phyloP scores from a whole-genome alignment of 768 basidiomycete genomes.

The Tylopilus rubrobrunneus region DNA sequence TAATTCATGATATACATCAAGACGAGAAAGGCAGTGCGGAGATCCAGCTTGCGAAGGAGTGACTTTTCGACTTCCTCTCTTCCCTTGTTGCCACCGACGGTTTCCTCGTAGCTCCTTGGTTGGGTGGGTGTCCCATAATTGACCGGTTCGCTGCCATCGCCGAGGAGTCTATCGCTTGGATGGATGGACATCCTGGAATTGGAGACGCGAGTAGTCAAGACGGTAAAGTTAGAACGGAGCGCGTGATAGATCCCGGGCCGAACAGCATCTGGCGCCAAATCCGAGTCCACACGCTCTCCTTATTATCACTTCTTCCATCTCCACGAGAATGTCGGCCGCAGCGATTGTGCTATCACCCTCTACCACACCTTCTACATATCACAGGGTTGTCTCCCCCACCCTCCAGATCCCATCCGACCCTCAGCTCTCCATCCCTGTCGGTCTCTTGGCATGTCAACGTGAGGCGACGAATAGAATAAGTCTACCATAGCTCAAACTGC shows the following conservation, averaged over 20 bases:
- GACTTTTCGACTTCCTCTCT: slow-evolving; percentile 37
- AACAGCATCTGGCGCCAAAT: not conserved
- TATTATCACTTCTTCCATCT: not conserved
- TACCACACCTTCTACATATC: slow-evolving; percentile 54
- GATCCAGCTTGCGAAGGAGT: slow-evolving; percentile 42
- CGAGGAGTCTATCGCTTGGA: not conserved
- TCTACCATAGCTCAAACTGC: slow-evolving; percentile 3
- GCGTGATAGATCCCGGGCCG: not conserved
- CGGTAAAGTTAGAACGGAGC: not conserved
- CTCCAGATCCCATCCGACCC: slow-evolving; percentile 52
- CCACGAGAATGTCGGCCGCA: slow-evolving; percentile 29
- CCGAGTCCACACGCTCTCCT: not conserved
- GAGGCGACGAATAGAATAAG: slow-evolving; percentile 17
- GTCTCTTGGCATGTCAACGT: slow-evolving; percentile 79
- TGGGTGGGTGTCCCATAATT: slow-evolving; percentile 3
- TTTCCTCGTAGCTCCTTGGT: slow-evolving; percentile 22
- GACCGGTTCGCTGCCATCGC: not conserved
- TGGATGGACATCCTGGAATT: not conserved
- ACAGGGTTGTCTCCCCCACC: slow-evolving; percentile 58
- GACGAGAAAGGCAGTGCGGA: slow-evolving; percentile 41
- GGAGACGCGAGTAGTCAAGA: not conserved
- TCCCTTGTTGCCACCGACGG: slow-evolving; percentile 37
- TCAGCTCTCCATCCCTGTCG: slow-evolving; percentile 57
- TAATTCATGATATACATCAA: slow-evolving; percentile 47
- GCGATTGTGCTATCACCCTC: slow-evolving; percentile 42